Conservation (phyloP, 768 basidiomycete genomes). For the Amanita molliuscula region DNA sequence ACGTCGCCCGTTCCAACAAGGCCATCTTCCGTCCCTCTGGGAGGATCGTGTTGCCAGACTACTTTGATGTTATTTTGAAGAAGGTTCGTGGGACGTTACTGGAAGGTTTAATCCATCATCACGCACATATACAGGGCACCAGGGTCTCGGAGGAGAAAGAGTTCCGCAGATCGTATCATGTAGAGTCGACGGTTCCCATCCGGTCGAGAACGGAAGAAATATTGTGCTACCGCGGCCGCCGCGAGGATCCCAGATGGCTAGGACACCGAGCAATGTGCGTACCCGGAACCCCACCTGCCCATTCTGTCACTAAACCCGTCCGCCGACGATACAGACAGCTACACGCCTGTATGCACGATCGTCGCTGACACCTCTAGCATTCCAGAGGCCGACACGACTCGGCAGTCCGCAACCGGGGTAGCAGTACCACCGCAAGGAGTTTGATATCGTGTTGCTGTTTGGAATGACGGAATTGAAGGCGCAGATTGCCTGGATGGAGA, state of each 20-base stretch:
- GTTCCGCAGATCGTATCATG: slow-evolving; percentile 26
- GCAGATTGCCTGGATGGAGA: slow-evolving; percentile 32
- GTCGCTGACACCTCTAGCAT: slow-evolving; percentile 14
- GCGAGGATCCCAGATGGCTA: slow-evolving; percentile 18
- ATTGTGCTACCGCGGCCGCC: slow-evolving; percentile 17
- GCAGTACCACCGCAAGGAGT: slow-evolving; percentile 15
- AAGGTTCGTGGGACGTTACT: slow-evolving; percentile 19
- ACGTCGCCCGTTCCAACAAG: slow-evolving; percentile 21
- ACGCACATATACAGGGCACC: slow-evolving; percentile 23
- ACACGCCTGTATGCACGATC: slow-evolving; percentile 19
- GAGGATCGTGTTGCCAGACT: slow-evolving; percentile 24
- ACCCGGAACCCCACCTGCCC: too few species aligned
- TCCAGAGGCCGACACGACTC: not conserved
- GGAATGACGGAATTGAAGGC: slow-evolving; percentile 38
- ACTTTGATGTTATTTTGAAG: slow-evolving; percentile 31
- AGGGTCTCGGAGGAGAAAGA: slow-evolving; percentile 35
- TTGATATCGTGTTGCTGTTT: slow-evolving; percentile 29
- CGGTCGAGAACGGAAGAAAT: slow-evolving; percentile 13
- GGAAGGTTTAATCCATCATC: not conserved
- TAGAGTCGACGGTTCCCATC: slow-evolving; percentile 15
- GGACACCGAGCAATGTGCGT: slow-evolving; percentile 18
- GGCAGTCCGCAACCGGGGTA: not conserved
- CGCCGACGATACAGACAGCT: slow-evolving; percentile 13
- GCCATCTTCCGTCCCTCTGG: slow-evolving; percentile 27
- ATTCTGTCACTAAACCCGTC: not conserved